Conservation (phyloP, 805 yeast species). For the Geotrichum ghanense region DNA sequence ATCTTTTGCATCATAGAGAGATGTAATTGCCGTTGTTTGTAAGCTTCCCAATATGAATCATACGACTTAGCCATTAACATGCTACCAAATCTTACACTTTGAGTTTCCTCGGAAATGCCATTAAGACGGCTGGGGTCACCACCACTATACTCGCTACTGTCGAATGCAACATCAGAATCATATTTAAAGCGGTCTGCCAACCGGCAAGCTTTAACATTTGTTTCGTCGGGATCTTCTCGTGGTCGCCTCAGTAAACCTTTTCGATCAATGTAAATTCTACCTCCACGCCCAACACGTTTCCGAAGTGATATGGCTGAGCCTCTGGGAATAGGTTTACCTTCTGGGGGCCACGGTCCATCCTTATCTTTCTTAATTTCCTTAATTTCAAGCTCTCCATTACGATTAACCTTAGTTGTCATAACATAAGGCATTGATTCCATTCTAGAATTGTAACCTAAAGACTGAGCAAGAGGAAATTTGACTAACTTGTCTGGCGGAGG, state of each 20-base stretch:
- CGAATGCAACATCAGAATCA: constrained; percentile 42
- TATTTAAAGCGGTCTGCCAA: constrained; percentile 52
- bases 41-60: constrained; percentile 66
- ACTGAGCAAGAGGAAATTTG: constrained; percentile 16
- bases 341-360: constrained; percentile 12
- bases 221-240: constrained; percentile 18
- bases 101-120: constrained; percentile 75
- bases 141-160: constrained; percentile 42
- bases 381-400: constrained; percentile 13
- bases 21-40: constrained; percentile 58
- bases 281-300: constrained; percentile 63
- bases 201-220: constrained; percentile 10
- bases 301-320: constrained; percentile 34
- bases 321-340: constrained; percentile 16
- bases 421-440: constrained; percentile 17
- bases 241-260: constrained; percentile 35
- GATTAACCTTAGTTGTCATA: constrained; percentile 10
- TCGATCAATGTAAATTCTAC: constrained; percentile 65
- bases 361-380: constrained; percentile 10
- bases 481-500: constrained; percentile 14
- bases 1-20: constrained; percentile 26
- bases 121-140: constrained; percentile 77
- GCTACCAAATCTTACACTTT: constrained; percentile 80
- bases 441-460: constrained; percentile 19
- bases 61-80: constrained; percentile 83